Conservation (phyloP, 257 asterid species). For the Scutellaria barbata region DNA sequence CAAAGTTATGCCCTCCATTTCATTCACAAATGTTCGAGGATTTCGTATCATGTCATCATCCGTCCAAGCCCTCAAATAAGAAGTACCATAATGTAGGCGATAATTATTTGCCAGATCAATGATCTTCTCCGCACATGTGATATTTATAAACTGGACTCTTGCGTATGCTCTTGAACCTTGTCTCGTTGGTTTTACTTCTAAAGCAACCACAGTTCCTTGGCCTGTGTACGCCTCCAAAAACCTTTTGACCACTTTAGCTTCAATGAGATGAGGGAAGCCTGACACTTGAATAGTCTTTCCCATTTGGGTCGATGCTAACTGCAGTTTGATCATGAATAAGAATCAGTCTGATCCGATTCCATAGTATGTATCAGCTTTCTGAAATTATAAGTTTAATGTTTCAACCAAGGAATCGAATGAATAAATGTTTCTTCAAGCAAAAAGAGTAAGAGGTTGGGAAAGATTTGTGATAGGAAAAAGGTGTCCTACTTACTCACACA, state of each 20-base stretch:
- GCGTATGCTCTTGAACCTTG: constrained; percentile 62
- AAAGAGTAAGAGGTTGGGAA: no score
- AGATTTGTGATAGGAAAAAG: background rate
- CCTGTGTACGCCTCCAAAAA: constrained; percentile 57
- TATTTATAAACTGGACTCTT: constrained; percentile 60
- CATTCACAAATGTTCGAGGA: constrained; percentile 37
- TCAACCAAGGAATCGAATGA: background rate
- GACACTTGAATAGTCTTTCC: constrained; percentile 48
- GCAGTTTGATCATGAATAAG: constrained; percentile 6
- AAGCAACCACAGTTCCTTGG: constrained; percentile 52
- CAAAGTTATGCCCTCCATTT: constrained; percentile 52
- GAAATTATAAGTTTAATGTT: no score
- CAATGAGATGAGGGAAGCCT: constrained; percentile 56
- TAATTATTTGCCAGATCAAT: constrained; percentile 36
- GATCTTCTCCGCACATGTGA: constrained; percentile 39
- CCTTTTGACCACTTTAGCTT: constrained; percentile 42
- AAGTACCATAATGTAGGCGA: constrained; percentile 51
- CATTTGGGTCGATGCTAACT: constrained; percentile 30
- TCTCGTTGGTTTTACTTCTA: constrained; percentile 59
- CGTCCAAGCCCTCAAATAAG: constrained; percentile 61
- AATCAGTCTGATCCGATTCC: no score
- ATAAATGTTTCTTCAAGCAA: background rate
- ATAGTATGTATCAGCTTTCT: no score
- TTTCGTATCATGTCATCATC: constrained; percentile 47
- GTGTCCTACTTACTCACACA: background rate